Conservation (phyloP, 805 yeast species). For the Blastobotrys robertii region DNA sequence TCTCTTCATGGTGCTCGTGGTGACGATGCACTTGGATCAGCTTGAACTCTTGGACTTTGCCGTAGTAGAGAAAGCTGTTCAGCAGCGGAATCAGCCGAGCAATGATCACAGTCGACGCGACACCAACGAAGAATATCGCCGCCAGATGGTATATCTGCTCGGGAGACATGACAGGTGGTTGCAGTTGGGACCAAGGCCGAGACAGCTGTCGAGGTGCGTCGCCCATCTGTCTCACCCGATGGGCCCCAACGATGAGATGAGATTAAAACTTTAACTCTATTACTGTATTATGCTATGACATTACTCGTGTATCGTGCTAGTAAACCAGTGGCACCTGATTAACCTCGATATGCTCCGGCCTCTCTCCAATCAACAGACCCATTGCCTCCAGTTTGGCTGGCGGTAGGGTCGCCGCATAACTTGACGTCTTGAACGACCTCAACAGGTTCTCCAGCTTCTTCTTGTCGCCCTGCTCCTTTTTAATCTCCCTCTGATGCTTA, state of each 20-base stretch:
- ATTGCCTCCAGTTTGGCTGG: constrained; percentile 14
- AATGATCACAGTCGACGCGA: constrained; percentile 11
- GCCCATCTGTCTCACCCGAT: too few species aligned
- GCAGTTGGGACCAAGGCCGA: too few species aligned
- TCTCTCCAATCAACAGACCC: constrained; percentile 1
- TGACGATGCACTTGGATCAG: not conserved
- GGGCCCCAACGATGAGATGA: too few species aligned
- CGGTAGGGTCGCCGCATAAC: constrained; percentile 16
- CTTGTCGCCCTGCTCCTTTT: constrained; percentile 19
- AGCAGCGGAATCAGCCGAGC: constrained; percentile 7
- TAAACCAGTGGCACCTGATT: not conserved
- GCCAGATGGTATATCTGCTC: not conserved
- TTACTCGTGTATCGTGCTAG: too few species aligned
- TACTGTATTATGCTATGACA: too few species aligned
- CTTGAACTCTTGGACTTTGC: constrained; percentile 17
- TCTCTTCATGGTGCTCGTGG: not conserved
- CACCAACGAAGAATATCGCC: constrained; percentile 1
- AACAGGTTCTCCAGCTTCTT: constrained; percentile 17
- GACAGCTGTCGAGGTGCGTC: too few species aligned
- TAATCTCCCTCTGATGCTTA: constrained; percentile 21
- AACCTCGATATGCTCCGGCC: not conserved
- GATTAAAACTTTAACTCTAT: too few species aligned
- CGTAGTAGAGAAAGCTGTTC: constrained; percentile 20
- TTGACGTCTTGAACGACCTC: constrained; percentile 18
- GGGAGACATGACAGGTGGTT: too few species aligned